phyloP scores from a whole-genome alignment of 2,329 filamentous ascomycete genomes.

The Chrysoporthe cubensis region DNA sequence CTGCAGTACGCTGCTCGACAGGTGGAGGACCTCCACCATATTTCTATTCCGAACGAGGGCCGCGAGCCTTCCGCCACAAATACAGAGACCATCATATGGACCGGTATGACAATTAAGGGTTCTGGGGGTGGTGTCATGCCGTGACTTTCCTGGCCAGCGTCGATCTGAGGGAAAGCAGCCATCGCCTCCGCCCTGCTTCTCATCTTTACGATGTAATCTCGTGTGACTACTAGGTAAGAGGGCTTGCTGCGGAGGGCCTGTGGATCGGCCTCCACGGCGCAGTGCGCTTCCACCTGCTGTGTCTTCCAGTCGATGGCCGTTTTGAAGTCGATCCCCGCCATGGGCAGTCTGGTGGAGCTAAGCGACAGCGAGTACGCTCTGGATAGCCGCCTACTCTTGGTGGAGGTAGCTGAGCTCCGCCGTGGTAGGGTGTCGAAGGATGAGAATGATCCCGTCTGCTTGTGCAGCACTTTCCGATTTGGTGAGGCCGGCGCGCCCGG shows the following conservation, averaged over 20 bases:
- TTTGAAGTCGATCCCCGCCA: constrained; percentile 35
- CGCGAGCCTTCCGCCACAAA: constrained; percentile 56
- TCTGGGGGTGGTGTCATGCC: constrained; percentile 37
- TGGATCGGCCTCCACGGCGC: constrained; percentile 53
- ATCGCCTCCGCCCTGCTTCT: constrained; percentile 51
- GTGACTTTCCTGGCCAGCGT: constrained; percentile 32
- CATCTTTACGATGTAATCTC: constrained; percentile 55
- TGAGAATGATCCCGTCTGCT: constrained; percentile 30
- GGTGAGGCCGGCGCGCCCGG: constrained; percentile 14
- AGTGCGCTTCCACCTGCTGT: constrained; percentile 42
- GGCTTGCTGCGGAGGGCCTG: constrained; percentile 50
- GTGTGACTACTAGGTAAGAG: constrained; percentile 57
- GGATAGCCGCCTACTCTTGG: constrained; percentile 34
- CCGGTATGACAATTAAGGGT: constrained; percentile 49
- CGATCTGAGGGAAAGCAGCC: constrained; percentile 51
- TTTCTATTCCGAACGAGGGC: constrained; percentile 56
- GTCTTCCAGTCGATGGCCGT: constrained; percentile 40
- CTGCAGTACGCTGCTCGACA: constrained; percentile 51
- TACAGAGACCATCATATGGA: constrained; percentile 55
- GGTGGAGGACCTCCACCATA: constrained; percentile 58
- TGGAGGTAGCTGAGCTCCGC: constrained; percentile 38
- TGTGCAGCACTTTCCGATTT: constrained; percentile 24
- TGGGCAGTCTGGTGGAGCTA: constrained; percentile 31
- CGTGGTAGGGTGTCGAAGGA: constrained; percentile 34
- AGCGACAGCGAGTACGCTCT: constrained; percentile 29